These are phyloP conservation scores for Colletotrichum ledebouriae DNA, from an alignment of 2,329 filamentous ascomycete genomes.

Conservation along the genomic window DNA sequence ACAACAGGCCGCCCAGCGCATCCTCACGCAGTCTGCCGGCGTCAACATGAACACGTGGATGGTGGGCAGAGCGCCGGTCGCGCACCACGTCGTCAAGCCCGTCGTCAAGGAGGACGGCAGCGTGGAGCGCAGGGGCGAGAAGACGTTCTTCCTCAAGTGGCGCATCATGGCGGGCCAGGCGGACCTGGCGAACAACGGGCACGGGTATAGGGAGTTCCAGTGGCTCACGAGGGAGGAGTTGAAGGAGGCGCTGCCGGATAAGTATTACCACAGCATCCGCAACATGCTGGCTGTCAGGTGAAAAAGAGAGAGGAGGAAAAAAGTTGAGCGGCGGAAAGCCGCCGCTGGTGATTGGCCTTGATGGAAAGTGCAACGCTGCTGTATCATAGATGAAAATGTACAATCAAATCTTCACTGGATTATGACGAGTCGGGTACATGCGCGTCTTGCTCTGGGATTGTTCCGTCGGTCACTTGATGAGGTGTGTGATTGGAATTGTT, in stretches of 20 bases:
- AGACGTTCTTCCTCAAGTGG: constrained; percentile 96
- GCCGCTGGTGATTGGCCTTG: constrained; percentile 34
- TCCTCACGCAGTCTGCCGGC: constrained; percentile 82
- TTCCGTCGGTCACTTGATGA: neutral
- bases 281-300: constrained; percentile 89
- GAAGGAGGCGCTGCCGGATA: constrained; percentile 70
- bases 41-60: constrained; percentile 99
- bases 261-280: constrained; percentile 81
- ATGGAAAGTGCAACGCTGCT: constrained; percentile 51
- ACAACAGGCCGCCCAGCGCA: constrained; percentile 81
- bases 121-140: constrained; percentile 72
- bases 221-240: constrained; percentile 96
- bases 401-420: constrained; percentile 40
- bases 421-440: constrained; percentile 2
- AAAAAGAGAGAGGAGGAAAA: neutral
- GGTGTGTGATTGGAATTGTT: neutral
- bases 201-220: constrained; percentile 85
- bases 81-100: constrained; percentile 76
- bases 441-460: neutral
- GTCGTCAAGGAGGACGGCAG: constrained; percentile 58
- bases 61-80: constrained; percentile 89
- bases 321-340: neutral
- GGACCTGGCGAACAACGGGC: constrained; percentile 77
- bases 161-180: constrained; percentile 98
- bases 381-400: constrained; percentile 54